These are phyloP conservation scores for Reutealis trisperma DNA, from an alignment of 345 rosid genomes.

Conservation along the genomic window DNA sequence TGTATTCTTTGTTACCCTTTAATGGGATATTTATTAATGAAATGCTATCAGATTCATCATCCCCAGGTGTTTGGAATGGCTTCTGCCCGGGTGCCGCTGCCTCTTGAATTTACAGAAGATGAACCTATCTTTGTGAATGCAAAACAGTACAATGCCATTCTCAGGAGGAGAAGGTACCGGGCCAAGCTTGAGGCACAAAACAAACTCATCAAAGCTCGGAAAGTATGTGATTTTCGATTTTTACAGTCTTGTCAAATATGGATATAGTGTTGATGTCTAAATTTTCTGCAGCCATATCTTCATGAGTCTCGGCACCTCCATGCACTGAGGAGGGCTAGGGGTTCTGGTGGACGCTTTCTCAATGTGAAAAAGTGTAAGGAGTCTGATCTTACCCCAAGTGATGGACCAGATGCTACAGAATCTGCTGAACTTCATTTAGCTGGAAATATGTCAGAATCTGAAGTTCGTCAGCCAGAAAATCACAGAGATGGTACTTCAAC, in stretches of 20 bases:
- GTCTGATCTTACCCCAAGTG: conserved; percentile 28
- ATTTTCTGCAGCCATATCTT: conserved; percentile 68
- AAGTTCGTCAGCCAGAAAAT: conserved; percentile 35
- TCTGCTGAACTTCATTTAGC: conserved; percentile 20
- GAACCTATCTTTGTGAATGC: conserved; percentile 81
- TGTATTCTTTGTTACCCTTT: conserved; percentile 22
- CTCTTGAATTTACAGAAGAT: conserved; percentile 48
- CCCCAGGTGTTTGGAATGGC: conserved; percentile 52
- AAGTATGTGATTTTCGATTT: conserved; percentile 42
- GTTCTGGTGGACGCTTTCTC: conserved; percentile 84
- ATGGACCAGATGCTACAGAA: conserved; percentile 24
- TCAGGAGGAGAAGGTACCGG: conserved; percentile 75
- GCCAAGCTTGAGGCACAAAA: conserved; percentile 86
- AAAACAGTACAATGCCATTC: conserved; percentile 79
- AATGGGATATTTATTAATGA: conserved; percentile 26
- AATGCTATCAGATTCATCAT: conserved; percentile 49
- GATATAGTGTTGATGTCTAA: neutral
- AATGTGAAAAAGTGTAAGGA: conserved; percentile 56
- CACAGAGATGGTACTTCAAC: conserved; percentile 44
- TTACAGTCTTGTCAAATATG: conserved; percentile 1
- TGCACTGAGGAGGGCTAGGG: conserved; percentile 80
- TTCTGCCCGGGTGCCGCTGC: conserved; percentile 65
- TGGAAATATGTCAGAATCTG: conserved; percentile 36
- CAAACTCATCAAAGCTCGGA: conserved; percentile 61
- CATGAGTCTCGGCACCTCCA: conserved; percentile 90